A percentile compares a stretch with the other conserved stretches of the same genome.
phyloP scores from a whole-genome alignment of 2,329 filamentous ascomycete species.

The Fusarium cyanostomum region DNA sequence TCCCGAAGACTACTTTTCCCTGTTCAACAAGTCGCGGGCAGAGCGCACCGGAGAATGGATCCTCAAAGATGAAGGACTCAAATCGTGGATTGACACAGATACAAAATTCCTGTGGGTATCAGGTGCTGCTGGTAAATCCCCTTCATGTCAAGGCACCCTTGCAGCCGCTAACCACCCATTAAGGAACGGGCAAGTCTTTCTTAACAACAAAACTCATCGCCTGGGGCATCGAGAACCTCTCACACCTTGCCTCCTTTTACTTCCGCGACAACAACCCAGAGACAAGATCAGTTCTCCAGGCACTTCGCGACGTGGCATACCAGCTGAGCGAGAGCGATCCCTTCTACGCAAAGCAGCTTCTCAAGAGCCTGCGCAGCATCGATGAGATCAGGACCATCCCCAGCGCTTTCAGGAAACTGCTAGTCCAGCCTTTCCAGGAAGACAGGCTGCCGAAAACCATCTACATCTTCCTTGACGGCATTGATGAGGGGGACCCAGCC shows the following conservation, averaged over 20 bases:
- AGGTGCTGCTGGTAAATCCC: slow-evolving; percentile 52
- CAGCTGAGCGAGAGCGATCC: slow-evolving; percentile 58
- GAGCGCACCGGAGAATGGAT: slow-evolving; percentile 59
- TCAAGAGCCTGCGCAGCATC: slow-evolving; percentile 46
- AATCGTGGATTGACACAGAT: slow-evolving; percentile 51
- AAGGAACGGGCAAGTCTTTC: slow-evolving; percentile 58
- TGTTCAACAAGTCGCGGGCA: slow-evolving; percentile 53
- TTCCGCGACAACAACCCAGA: slow-evolving; percentile 59
- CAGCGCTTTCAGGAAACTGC: slow-evolving; percentile 55
- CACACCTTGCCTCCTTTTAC: slow-evolving; percentile 56
- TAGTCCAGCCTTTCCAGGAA: slow-evolving; percentile 51
- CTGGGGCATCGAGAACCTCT: slow-evolving; percentile 49
- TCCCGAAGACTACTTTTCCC: slow-evolving; percentile 53
- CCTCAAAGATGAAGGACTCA: slow-evolving; percentile 50
- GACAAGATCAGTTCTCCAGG: slow-evolving; percentile 56
- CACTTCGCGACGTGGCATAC: slow-evolving; percentile 57
- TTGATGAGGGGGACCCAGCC: slow-evolving; percentile 55
- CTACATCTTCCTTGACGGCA: slow-evolving; percentile 58
- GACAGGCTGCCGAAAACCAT: slow-evolving; percentile 47
- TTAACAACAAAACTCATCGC: slow-evolving; percentile 55
- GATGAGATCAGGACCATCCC: slow-evolving; percentile 56
- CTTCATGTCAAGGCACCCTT: fast-evolving
- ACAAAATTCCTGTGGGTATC: slow-evolving; percentile 55
- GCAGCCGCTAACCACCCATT: not conserved
- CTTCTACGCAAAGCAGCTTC: slow-evolving; percentile 54